Conservation (phyloP, 1,284 basidiomycete species). For the Leccinum subspadiceum region DNA sequence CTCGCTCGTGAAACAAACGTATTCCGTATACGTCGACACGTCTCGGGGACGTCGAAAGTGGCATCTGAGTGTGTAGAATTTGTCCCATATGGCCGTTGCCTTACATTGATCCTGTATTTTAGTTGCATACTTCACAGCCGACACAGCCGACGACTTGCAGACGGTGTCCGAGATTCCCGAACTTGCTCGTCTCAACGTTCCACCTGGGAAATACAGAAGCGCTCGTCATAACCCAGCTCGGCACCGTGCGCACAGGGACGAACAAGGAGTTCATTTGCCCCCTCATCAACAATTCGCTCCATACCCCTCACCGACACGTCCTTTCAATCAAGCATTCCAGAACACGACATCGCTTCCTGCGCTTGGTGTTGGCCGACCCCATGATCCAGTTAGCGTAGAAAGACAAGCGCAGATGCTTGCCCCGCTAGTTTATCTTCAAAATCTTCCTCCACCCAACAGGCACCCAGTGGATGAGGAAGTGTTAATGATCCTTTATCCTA, state of each 20-base stretch:
- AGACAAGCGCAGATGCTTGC: slow-evolving; percentile 41
- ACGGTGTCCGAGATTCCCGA: slow-evolving; percentile 58
- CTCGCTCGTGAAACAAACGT: slow-evolving; percentile 73
- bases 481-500: slow-evolving; percentile 49
- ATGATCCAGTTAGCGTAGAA: slow-evolving; percentile 7
- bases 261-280: slow-evolving; percentile 12
- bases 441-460: slow-evolving; percentile 45
- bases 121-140: slow-evolving; percentile 74
- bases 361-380: slow-evolving; percentile 4
- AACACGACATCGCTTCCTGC: slow-evolving; percentile 1
- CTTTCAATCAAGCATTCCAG: slow-evolving; percentile 14
- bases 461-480: slow-evolving; percentile 60
- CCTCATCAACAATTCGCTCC: slow-evolving; percentile 31
- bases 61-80: slow-evolving; percentile 63
- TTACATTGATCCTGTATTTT: slow-evolving; percentile 11
- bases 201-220: slow-evolving; percentile 59
- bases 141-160: slow-evolving; percentile 52
- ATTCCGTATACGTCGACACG: slow-evolving; percentile 70
- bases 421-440: slow-evolving; percentile 53
- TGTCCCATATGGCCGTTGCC: neutral
- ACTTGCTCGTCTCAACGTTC: slow-evolving; percentile 53
- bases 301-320: slow-evolving; percentile 32
- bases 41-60: slow-evolving; percentile 65
- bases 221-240: slow-evolving; percentile 48
- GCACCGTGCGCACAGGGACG: slow-evolving; percentile 26